Evolutionary conservation across 169 alveolate species (phyloP).

Genomic region (Besnoitia besnoiti): DNA sequence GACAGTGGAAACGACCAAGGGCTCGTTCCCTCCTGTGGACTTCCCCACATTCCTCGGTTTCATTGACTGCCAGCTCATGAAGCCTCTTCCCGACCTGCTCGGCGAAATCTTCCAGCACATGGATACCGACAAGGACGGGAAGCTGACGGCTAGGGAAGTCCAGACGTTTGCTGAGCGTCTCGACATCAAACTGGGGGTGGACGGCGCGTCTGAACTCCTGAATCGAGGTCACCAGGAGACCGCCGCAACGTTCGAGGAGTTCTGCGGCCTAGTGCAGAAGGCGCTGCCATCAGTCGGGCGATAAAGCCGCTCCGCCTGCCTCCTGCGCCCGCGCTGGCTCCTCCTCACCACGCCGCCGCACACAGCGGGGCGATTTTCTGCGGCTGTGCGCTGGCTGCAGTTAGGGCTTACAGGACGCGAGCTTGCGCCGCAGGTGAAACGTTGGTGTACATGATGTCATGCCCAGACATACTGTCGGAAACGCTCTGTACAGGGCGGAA

Average conservation of each 20-base stretch:
- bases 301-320: too few species aligned
- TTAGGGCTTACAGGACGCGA: too few species aligned
- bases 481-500: too few species aligned
- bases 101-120: not conserved
- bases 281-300: not conserved
- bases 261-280: conserved; percentile 27
- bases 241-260: not conserved
- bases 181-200: not conserved
- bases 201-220: not conserved
- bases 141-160: not conserved
- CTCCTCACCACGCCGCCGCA: too few species aligned
- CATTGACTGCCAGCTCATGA: not conserved
- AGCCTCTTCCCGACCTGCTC: conserved; percentile 23
- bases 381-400: too few species aligned
- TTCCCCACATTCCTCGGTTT: conserved; percentile 11
- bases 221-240: not conserved
- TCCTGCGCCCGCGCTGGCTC: too few species aligned
- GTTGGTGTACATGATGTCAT: too few species aligned
- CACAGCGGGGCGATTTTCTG: too few species aligned
- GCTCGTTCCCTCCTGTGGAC: not conserved
- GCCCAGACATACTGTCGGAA: too few species aligned
- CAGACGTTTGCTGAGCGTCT: not conserved
- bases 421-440: too few species aligned
- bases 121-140: conserved; percentile 11
- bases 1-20: not conserved